Evolutionary conservation across 2,329 filamentous ascomycete species (phyloP).

Genomic region (Venturia nashicola): DNA sequence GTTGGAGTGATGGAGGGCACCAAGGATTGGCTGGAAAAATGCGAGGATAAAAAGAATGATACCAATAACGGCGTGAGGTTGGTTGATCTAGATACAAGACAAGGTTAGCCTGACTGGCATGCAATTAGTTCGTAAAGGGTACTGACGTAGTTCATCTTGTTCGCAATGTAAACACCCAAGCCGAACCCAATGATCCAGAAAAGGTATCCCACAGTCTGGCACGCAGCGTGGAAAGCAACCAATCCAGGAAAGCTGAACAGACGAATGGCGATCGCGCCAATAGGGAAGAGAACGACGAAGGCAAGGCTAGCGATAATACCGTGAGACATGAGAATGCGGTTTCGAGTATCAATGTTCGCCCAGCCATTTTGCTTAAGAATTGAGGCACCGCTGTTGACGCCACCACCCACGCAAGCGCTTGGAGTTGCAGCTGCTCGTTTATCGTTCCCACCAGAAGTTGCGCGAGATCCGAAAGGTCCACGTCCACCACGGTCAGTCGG

Average conservation of each 20-base stretch:
- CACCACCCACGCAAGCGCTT: conserved; percentile 4
- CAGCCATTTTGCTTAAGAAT: neutral
- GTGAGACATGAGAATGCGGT: conserved; percentile 30
- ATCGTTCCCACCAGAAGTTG: conserved; percentile 8
- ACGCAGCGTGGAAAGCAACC: conserved; percentile 30
- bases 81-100: conserved; percentile 17
- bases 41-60: conserved; percentile 37
- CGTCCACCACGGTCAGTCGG: neutral
- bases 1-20: conserved; percentile 37
- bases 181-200: conserved; percentile 37
- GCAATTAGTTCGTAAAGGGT: neutral
- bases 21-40: conserved; percentile 42
- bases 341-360: conserved; percentile 4
- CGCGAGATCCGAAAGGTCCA: neutral
- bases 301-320: conserved; percentile 30
- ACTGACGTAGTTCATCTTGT: conserved; percentile 18
- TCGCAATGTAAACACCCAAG: conserved; percentile 38
- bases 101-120: neutral
- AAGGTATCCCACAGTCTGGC: conserved; percentile 37
- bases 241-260: conserved; percentile 30
- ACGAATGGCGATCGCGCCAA: conserved; percentile 31
- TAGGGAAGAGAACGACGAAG: conserved; percentile 33
- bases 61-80: conserved; percentile 42
- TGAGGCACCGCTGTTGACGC: conserved; percentile 10
- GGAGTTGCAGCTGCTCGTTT: neutral